phyloP scores from a whole-genome alignment of 495 filamentous ascomycete genomes.

The Friedmanniomyces simplex region DNA sequence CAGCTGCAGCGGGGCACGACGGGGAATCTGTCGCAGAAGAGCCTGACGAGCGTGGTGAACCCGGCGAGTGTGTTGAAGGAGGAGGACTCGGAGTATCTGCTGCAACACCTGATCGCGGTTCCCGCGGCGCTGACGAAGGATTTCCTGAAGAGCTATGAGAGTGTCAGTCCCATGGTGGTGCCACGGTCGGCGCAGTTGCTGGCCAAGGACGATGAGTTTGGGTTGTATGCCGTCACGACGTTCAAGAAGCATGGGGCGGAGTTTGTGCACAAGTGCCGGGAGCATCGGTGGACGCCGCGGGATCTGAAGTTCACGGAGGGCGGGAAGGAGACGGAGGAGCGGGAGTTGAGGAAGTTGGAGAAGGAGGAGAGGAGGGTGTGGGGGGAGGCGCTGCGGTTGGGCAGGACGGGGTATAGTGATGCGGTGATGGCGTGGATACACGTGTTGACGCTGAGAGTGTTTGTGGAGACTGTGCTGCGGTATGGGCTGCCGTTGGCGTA shows the following conservation, averaged over 20 bases:
- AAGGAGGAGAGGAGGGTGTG: conserved; percentile 78
- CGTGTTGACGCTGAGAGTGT: conserved; percentile 80
- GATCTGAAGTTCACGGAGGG: conserved; percentile 90
- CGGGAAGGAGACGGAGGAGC: conserved; percentile 74
- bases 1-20: conserved; percentile 78
- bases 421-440: conserved; percentile 92
- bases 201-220: conserved; percentile 75
- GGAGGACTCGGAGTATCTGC: conserved; percentile 80
- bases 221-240: conserved; percentile 74
- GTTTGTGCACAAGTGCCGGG: conserved; percentile 79
- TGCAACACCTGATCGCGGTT: conserved; percentile 86
- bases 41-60: conserved; percentile 76
- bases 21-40: conserved; percentile 89
- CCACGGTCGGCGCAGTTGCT: conserved; percentile 73
- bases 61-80: conserved; percentile 61
- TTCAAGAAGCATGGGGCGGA: conserved; percentile 86
- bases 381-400: conserved; percentile 80
- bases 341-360: conserved; percentile 67
- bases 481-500: conserved; percentile 87
- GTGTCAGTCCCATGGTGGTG: conserved; percentile 73
- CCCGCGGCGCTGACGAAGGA: conserved; percentile 69
- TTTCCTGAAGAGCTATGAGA: conserved; percentile 82
- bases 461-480: conserved; percentile 90
- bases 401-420: conserved; percentile 83
- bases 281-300: conserved; percentile 84